Evolutionary conservation across 257 asterid genomes (phyloP).

Genomic region (Ilex aquifolium): DNA sequence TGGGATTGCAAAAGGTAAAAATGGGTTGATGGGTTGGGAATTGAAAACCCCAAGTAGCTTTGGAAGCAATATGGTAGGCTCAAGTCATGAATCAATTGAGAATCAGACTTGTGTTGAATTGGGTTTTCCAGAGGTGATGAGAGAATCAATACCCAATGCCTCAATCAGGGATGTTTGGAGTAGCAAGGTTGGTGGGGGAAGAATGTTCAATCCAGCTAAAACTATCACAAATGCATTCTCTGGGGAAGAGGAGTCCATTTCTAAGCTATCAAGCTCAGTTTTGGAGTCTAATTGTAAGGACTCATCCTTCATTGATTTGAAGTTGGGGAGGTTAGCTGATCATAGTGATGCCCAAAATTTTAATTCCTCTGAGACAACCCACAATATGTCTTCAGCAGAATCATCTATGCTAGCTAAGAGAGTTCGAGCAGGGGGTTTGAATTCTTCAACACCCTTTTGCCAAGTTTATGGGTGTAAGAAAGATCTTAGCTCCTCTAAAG

Average conservation of each 20-base stretch:
- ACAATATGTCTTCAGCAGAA: conserved; percentile 16
- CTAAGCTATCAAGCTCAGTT: conserved; percentile 25
- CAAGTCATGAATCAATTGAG: conserved; percentile 16
- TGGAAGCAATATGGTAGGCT: conserved; percentile 10
- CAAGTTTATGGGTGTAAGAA: conserved; percentile 41
- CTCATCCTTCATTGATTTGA: conserved; percentile 34
- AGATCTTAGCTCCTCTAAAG: conserved; percentile 38
- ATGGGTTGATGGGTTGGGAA: conserved; percentile 23
- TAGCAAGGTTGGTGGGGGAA: conserved; percentile 12
- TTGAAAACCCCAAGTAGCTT: conserved; percentile 20
- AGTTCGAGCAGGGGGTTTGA: conserved; percentile 27
- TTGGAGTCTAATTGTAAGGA: conserved; percentile 21
- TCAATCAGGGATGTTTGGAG: conserved; percentile 21
- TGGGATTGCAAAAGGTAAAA: conserved; percentile 14
- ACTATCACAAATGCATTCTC: conserved; percentile 9
- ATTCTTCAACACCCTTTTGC: conserved; percentile 26
- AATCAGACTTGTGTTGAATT: conserved; percentile 22
- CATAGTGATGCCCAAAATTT: conserved; percentile 13
- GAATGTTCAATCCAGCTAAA: conserved; percentile 2
- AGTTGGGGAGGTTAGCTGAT: conserved; percentile 35
- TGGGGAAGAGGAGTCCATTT: conserved; percentile 25
- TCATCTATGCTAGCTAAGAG: conserved; percentile 25
- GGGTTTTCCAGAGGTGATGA: conserved; percentile 18
- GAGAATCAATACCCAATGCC: conserved; percentile 14
- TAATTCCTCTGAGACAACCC: conserved; percentile 5